Percentiles rank a stretch among this genome's conserved stretches.
Evolutionary conservation across 345 rosid species (phyloP).

Genomic region (Trapa incisa): DNA sequence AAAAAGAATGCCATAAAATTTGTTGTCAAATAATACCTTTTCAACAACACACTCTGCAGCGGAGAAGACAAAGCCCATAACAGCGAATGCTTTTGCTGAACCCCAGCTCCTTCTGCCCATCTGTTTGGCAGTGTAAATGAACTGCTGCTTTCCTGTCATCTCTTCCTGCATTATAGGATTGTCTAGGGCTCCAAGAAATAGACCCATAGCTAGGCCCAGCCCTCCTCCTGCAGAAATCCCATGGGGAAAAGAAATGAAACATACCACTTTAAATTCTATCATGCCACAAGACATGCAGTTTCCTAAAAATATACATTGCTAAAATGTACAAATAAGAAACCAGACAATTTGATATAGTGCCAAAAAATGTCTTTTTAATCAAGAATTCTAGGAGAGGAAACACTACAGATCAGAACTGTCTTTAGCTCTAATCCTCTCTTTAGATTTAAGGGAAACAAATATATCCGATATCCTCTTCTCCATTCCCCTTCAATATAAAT

Average conservation of each 20-base stretch:
- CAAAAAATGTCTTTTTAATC: not conserved
- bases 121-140: constrained; percentile 55
- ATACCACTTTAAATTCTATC: not conserved
- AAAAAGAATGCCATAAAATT: not conserved
- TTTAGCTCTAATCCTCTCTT: not conserved
- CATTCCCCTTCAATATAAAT: not conserved
- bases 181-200: constrained; percentile 75
- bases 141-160: constrained; percentile 74
- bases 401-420: not conserved
- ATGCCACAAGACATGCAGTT: not conserved
- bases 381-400: not conserved
- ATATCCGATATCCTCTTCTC: not conserved
- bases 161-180: constrained; percentile 63
- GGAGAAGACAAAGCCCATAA: constrained; percentile 87
- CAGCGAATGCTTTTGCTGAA: constrained; percentile 74
- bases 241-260: not conserved
- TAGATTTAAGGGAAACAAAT: not conserved
- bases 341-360: not conserved
- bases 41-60: constrained; percentile 84
- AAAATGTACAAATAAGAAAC: not conserved
- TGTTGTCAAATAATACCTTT: constrained; percentile 35
- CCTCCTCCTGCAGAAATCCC: constrained; percentile 61
- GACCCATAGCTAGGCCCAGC: constrained; percentile 74
- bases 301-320: not conserved
- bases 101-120: constrained; percentile 85